Percentiles rank a stretch among this genome's conserved stretches.
Evolutionary conservation across 495 filamentous ascomycete species (phyloP).

Genomic region (Penicillium desertorum): DNA sequence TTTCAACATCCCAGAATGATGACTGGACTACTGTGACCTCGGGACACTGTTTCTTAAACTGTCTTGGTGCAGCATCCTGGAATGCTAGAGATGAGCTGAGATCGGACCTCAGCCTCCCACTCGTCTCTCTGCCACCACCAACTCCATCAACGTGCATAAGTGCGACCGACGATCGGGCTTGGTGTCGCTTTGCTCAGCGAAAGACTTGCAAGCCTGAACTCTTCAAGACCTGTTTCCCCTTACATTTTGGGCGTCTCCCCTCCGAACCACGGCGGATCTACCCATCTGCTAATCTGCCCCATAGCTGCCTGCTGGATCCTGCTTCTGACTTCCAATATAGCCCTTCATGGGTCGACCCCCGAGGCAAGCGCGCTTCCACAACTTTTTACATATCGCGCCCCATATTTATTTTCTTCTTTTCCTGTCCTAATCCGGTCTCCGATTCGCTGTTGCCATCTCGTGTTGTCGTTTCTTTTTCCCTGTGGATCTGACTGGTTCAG

Average conservation of each 20-base stretch:
- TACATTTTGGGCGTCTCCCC: slow-evolving; percentile 17
- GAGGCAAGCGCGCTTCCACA: slow-evolving; percentile 27
- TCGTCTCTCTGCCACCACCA: slow-evolving; percentile 14
- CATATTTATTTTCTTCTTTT: slow-evolving; percentile 14
- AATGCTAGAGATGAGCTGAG: slow-evolving; percentile 21
- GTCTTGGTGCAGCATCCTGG: slow-evolving; percentile 8
- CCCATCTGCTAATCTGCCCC: slow-evolving; percentile 18
- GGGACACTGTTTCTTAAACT: slow-evolving; percentile 4
- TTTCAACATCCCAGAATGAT: background rate
- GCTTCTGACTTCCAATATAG: slow-evolving; percentile 20
- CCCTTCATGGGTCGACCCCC: slow-evolving; percentile 17
- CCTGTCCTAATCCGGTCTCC: slow-evolving; percentile 12
- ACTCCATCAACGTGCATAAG: slow-evolving; percentile 44
- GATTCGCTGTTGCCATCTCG: slow-evolving; percentile 22
- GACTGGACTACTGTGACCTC: background rate
- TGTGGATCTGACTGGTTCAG: slow-evolving; percentile 71
- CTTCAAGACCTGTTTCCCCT: slow-evolving; percentile 17
- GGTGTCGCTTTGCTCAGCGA: slow-evolving; percentile 18
- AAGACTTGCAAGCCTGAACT: slow-evolving; percentile 6
- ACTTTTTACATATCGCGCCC: slow-evolving; percentile 7
- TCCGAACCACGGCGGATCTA: slow-evolving; percentile 24
- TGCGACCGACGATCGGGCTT: slow-evolving; percentile 39
- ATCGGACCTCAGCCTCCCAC: slow-evolving; percentile 23
- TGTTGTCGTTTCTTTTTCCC: slow-evolving; percentile 17
- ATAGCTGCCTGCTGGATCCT: slow-evolving; percentile 13